Evolutionary conservation across 1,284 basidiomycete genomes (phyloP).

Genomic region (Phenoliferia sp.): DNA sequence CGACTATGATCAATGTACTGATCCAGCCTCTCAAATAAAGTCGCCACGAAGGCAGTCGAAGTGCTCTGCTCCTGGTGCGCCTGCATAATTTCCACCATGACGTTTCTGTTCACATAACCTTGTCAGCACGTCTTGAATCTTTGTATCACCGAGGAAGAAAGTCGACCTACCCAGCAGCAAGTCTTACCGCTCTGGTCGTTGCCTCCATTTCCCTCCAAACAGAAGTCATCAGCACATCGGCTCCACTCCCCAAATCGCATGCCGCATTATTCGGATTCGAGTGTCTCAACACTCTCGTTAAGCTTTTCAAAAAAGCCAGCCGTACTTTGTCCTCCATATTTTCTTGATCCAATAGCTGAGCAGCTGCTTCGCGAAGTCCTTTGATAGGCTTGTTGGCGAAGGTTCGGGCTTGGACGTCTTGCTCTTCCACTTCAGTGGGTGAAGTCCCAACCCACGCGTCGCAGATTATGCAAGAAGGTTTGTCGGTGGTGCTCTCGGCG

Average conservation of each 20-base stretch:
- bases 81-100: constrained; percentile 10
- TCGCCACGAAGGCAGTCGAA: neutral
- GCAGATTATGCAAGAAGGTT: constrained; percentile 14
- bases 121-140: neutral
- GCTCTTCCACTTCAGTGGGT: neutral
- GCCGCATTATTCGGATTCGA: constrained; percentile 3
- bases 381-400: constrained; percentile 14
- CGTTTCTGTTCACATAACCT: constrained; percentile 6
- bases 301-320: constrained; percentile 6
- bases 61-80: constrained; percentile 4
- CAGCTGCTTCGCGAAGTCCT: neutral
- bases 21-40: constrained; percentile 11
- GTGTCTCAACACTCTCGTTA: constrained; percentile 6
- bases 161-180: constrained; percentile 17
- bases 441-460: neutral
- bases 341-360: neutral
- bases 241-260: neutral
- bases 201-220: constrained; percentile 7
- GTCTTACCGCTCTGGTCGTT: constrained; percentile 5
- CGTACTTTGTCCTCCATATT: neutral
- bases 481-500: neutral
- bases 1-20: neutral
- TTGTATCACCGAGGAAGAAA: neutral
- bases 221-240: neutral
- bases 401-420: neutral